A percentile compares a stretch with the other conserved stretches of the same genome.
Evolutionary conservation across 2,329 filamentous ascomycete genomes (phyloP).

Genomic region (Aspergillus versicolor): DNA sequence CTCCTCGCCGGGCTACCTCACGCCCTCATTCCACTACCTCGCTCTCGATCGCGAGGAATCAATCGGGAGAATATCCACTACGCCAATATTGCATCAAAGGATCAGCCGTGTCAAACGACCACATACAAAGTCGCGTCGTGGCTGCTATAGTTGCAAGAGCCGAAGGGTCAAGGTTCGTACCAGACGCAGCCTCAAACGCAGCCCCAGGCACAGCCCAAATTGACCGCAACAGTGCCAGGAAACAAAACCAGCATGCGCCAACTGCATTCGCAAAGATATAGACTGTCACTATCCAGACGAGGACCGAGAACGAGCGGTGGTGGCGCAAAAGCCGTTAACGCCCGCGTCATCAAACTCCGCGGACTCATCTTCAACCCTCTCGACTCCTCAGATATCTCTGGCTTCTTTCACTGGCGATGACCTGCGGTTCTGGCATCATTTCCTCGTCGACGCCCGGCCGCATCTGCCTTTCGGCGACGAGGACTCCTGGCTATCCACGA

Average conservation of each 20-base stretch:
- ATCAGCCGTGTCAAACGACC: constrained; percentile 13
- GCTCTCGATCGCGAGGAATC: background rate
- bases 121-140: constrained; percentile 43
- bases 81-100: background rate
- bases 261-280: constrained; percentile 35
- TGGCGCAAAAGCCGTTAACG: background rate
- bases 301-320: background rate
- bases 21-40: background rate
- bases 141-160: constrained; percentile 42
- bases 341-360: background rate
- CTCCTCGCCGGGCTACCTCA: background rate
- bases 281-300: constrained; percentile 33
- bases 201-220: too few relatives aligned
- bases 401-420: constrained; percentile 9
- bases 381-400: background rate
- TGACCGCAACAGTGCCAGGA: constrained; percentile 32
- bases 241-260: constrained; percentile 38
- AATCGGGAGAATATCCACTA: background rate
- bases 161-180: constrained; percentile 48
- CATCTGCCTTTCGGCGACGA: constrained; percentile 11
- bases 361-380: background rate
- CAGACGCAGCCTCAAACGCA: too few relatives aligned
- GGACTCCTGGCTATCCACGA: constrained; percentile 2
- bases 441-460: constrained; percentile 9
- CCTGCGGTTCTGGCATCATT: constrained; percentile 12